Evolutionary conservation across 2,329 filamentous ascomycete genomes (phyloP), one percentile per base, ranked within the genome.

Genomic region (Pseudocercospora musae): DNA sequence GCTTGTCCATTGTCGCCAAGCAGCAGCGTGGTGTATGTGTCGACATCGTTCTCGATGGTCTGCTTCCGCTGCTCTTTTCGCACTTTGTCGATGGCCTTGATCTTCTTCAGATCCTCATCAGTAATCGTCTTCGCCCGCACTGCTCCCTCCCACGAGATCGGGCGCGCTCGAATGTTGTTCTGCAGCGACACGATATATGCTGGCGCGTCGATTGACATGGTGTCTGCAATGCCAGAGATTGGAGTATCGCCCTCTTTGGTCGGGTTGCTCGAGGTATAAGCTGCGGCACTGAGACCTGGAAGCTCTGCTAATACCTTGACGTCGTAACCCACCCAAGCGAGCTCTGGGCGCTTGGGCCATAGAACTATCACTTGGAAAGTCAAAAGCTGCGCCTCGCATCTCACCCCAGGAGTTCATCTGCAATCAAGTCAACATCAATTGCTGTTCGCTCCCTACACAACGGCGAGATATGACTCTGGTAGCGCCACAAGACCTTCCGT

Each of bases 111-210:
- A 78, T 99, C 94, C 70, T 90, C 89, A 70, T 98, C 94, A 62
- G 91, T 96, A 79, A 99, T 90, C 74, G 92, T 95, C 77, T 93
- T 92, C 71, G 92, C 92, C 77, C 95, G 87, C 69, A 96, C 92
- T 72, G 94, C 93, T 72, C 94, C 94, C 79, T 98, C 94, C 95
- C 95, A 99, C 62, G 94, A 93, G 79, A 99, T 96, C 68, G 93
- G 93, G 70, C 95, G 87, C 75, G 91, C 90, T 75, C 95, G 91
- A 77, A 98, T 96, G 83, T 98, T 98, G 86, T 91, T 96, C 82
- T 96, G 93, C 70, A 97, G 85, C 70, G 92, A 94, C 75, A 87
- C 84, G 68, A 91, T 85, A 78, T 97, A 97, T 63, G 91, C 90
- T 63, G 93, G 93, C 70, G 92, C 90, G 76, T 97, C 92, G 78